Evolutionary conservation across 2,329 filamentous ascomycete species (phyloP).

Genomic region (Periconia sp.): DNA sequence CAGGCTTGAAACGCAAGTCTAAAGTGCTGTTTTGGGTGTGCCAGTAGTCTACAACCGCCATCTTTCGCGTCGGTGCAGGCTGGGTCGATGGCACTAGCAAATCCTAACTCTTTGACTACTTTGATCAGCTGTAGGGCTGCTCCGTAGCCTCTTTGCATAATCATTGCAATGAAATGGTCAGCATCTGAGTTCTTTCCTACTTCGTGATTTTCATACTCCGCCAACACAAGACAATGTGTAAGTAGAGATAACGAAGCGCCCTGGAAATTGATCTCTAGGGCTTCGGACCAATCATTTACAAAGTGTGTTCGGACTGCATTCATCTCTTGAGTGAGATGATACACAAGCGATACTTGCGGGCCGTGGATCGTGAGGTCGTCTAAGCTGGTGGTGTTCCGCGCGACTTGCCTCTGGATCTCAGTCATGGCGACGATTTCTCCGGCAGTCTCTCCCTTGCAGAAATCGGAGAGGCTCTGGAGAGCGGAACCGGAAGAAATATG

Average conservation of each 20-base stretch:
- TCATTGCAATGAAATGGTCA: slow-evolving; percentile 3
- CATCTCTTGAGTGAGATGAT: no score
- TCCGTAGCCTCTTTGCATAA: slow-evolving; percentile 9
- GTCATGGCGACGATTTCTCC: slow-evolving; percentile 12
- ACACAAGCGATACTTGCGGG: no score
- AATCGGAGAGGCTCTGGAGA: slow-evolving; percentile 3
- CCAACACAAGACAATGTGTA: slow-evolving; percentile 6
- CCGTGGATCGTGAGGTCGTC: no score
- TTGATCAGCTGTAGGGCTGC: slow-evolving; percentile 3
- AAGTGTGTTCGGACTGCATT: no score
- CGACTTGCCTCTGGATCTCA: slow-evolving; percentile 13
- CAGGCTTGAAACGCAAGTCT: slow-evolving; percentile 11
- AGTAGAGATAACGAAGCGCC: no score
- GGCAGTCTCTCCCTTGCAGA: slow-evolving; percentile 8
- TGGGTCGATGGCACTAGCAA: slow-evolving; percentile 4
- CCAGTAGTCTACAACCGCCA: slow-evolving; percentile 8
- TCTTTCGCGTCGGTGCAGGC: slow-evolving; percentile 1
- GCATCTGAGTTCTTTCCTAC: slow-evolving; percentile 2
- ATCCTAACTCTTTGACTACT: no score
- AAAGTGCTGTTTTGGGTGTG: slow-evolving; percentile 12
- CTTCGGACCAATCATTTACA: no score
- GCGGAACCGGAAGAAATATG: no score
- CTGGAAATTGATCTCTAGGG: no score
- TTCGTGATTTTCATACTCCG: slow-evolving; percentile 1
- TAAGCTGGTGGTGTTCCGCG: slow-evolving; percentile 4